Evolutionary conservation across 192 early-diverging fungal species (phyloP), one percentile per base, ranked within the genome.

Genomic region (Entomortierella lignicola): DNA sequence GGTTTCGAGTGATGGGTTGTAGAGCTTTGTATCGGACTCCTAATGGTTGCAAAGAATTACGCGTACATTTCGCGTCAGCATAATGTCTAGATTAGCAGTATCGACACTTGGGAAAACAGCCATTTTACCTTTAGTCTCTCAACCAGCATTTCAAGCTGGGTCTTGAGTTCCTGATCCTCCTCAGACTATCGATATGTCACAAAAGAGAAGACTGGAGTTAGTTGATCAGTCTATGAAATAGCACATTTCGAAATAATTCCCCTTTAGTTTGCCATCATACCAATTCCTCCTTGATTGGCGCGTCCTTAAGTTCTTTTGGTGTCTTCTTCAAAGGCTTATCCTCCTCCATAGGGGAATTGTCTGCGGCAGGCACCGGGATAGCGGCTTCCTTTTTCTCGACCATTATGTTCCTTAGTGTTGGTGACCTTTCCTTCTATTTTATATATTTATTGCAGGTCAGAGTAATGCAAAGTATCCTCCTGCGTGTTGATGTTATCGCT

Each of bases 141-240:
- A 30, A 99, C 92, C 47, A 98, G 86, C 93, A 98, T 92, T 65
- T 98, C 97, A 39, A 99, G 88, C 83, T 99, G 95, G 69, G 81
- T 87, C 77, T 97, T 96, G 29, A 99, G 86, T 79, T 93, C 91
- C 73, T 91, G 90, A 86, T 99, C 98, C 84, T 99, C 98, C 85
- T 99, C 98, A 32, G 95, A 96, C 97, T 96, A 77, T 20, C 27
- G 17, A 34, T 4, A 56, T 23, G 27, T 26, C 26, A n/a, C 32
- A 4, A 26, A 29, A 21, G 32, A 60, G 17, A 44, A 18, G 41
- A 27, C 7, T 11, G 29, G n/a, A n/a, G 15, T 21, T 26, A 4
- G 51, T 62, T 53, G 39, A 29, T 15, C 29, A 18, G 29, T 30
- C 27, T 0, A 37, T 53, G 25, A 17, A 60, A 37, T 32, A 29